Percentiles rank a stretch among this genome's conserved stretches.
Conservation (phyloP, 305 asterid species). For the Fraxinus velutina region DNA sequence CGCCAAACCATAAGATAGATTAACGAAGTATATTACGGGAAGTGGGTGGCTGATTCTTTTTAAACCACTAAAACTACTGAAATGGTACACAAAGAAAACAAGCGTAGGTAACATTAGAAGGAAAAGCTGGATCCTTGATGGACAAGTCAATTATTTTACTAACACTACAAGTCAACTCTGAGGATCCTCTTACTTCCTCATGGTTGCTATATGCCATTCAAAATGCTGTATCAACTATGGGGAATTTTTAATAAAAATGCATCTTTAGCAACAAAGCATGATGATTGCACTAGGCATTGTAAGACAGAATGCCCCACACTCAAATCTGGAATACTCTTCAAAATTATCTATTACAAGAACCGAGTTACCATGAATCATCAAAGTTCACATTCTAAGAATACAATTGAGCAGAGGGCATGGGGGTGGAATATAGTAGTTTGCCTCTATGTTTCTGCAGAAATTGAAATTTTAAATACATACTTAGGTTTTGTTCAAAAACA, state of each 20-base stretch:
- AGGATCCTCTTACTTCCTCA: not conserved
- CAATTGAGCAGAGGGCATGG: not conserved
- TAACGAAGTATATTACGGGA: not conserved
- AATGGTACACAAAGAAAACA: not conserved
- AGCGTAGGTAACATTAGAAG: not conserved
- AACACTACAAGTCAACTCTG: not conserved
- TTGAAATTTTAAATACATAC: not conserved
- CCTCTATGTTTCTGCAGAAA: not conserved
- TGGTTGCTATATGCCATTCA: slow-evolving; percentile 12
- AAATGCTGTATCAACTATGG: not conserved
- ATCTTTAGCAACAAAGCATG: not conserved
- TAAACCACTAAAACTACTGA: not conserved
- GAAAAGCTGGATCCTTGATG: not conserved
- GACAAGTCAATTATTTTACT: not conserved
- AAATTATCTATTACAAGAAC: not conserved
- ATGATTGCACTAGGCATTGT: not conserved
- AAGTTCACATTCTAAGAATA: not conserved
- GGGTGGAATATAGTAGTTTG: not conserved
- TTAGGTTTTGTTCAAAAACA: not conserved
- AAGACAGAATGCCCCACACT: not conserved
- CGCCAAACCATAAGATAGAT: not conserved
- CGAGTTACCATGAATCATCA: not conserved
- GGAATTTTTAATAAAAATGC: not conserved
- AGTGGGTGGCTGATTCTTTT: not conserved
- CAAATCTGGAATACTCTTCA: not conserved